Percentiles rank a stretch among this genome's conserved stretches.
These are phyloP conservation scores for Prunus dulcis DNA, from an alignment of 306 rosid genomes.

Conservation along the genomic window DNA sequence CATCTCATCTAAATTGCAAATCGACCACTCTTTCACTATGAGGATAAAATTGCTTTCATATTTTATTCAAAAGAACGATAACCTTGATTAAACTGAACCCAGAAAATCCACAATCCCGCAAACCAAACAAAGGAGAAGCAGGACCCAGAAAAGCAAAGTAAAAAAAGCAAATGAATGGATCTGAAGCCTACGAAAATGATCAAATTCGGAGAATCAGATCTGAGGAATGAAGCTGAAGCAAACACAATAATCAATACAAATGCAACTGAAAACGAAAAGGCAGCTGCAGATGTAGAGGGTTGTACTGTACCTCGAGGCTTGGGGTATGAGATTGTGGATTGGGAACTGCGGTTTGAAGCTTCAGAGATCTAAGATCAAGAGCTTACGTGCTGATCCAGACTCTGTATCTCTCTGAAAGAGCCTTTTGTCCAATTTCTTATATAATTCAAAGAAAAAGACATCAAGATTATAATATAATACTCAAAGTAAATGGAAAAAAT, in stretches of 20 bases:
- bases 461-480: not conserved
- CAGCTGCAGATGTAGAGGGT: not conserved
- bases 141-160: not conserved
- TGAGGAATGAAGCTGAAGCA: not conserved
- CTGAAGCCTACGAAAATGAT: not conserved
- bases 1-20: not conserved
- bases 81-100: not conserved
- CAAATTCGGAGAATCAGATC: not conserved
- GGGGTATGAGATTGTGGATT: not conserved
- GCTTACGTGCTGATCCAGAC: slow-evolving; percentile 1
- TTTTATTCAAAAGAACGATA: not conserved
- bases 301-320: not conserved
- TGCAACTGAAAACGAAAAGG: not conserved
- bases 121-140: not conserved
- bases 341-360: not conserved
- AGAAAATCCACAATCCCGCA: not conserved
- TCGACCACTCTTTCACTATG: not conserved
- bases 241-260: not conserved
- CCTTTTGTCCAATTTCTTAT: not conserved
- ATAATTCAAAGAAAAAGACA: not conserved
- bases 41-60: not conserved
- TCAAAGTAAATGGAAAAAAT: no score
- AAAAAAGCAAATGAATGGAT: not conserved
- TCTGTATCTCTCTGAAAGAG: not conserved
- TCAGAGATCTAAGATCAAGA: not conserved